phyloP scores from a whole-genome alignment of 2,329 filamentous ascomycete species.

The Fusarium chaquense region DNA sequence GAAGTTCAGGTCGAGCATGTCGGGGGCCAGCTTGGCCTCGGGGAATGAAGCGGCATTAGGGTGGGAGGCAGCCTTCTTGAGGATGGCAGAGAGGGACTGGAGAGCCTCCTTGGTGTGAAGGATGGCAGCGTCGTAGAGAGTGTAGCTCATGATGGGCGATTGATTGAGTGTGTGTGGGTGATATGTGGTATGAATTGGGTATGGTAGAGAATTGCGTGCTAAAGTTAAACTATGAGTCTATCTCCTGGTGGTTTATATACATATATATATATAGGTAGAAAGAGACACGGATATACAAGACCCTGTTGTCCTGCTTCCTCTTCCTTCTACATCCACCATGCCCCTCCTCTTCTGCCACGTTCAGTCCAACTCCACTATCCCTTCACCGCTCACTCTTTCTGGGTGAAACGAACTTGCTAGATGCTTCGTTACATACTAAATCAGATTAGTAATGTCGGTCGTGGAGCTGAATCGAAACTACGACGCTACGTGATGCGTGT shows the following conservation, averaged over 20 bases:
- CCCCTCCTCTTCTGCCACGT: conserved; percentile 4
- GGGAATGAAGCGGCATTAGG: conserved; percentile 51
- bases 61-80: conserved; percentile 54
- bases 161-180: no score
- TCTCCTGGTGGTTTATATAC: conserved; percentile 1
- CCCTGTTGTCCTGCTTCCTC: no score
- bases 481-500: conserved; percentile 7
- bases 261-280: conserved; percentile 24
- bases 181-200: conserved; percentile 15
- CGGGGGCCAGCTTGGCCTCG: conserved; percentile 51
- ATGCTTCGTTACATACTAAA: conserved; percentile 19
- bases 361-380: background rate
- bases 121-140: conserved; percentile 58
- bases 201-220: conserved; percentile 39
- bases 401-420: conserved; percentile 23
- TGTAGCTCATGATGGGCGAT: conserved; percentile 52
- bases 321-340: background rate
- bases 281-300: background rate
- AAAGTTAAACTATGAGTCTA: background rate
- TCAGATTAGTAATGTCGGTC: conserved; percentile 33
- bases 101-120: conserved; percentile 50
- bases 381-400: conserved; percentile 27
- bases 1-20: conserved; percentile 60
- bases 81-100: conserved; percentile 50
- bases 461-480: background rate